A percentile compares a stretch with the other conserved stretches of the same genome.
phyloP scores from a whole-genome alignment of 1,284 basidiomycete species.

The Phenoliferia sp. region DNA sequence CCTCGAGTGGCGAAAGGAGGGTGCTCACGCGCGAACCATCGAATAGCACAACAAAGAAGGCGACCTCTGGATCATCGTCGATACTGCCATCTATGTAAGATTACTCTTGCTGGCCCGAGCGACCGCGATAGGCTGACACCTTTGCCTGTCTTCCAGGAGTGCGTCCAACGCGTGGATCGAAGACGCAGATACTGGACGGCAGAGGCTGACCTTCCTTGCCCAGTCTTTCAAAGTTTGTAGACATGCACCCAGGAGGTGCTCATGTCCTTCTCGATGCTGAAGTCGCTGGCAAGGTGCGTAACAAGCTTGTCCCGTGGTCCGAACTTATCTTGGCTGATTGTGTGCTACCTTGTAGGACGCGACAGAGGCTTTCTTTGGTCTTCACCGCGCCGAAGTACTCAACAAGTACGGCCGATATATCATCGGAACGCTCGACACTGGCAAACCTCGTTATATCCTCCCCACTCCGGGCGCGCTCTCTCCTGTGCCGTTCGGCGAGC shows the following conservation, averaged over 20 bases:
- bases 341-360: too few species aligned
- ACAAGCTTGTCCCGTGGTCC: too few species aligned
- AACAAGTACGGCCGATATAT: slow-evolving; percentile 33
- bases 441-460: slow-evolving; percentile 55
- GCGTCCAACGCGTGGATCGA: background rate
- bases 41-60: slow-evolving; percentile 68
- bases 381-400: slow-evolving; percentile 75
- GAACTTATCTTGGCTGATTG: too few species aligned
- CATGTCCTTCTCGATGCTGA: slow-evolving; percentile 51
- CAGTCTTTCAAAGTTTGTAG: slow-evolving; percentile 62
- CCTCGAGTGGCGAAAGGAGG: background rate
- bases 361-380: slow-evolving; percentile 75
- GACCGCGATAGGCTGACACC: background rate
- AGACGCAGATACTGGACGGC: background rate
- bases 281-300: slow-evolving; percentile 44
- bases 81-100: slow-evolving; percentile 70
- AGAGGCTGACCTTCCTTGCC: background rate
- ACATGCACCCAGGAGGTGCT: slow-evolving; percentile 61
- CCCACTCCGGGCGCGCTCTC: slow-evolving; percentile 51
- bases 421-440: slow-evolving; percentile 53
- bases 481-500: slow-evolving; percentile 75
- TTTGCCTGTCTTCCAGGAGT: background rate
- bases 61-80: slow-evolving; percentile 76
- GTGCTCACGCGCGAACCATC: background rate
- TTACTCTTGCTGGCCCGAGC: background rate